Evolutionary conservation across 2,329 filamentous ascomycete genomes (phyloP), one percentile per base, ranked within the genome.

Genomic region (Tympanopsis confertula): DNA sequence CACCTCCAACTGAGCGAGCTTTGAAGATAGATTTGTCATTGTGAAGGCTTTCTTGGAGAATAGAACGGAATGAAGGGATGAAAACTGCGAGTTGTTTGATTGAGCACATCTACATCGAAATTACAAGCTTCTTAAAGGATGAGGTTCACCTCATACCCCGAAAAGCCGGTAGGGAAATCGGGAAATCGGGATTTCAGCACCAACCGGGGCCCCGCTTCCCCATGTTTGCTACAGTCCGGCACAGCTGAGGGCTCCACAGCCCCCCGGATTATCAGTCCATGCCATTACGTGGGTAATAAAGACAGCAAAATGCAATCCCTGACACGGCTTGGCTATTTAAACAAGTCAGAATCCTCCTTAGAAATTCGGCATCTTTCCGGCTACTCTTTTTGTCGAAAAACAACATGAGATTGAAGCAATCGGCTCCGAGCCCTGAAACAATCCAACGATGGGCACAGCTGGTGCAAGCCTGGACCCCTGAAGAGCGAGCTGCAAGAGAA

Each of bases 401-500:
- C n/a, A n/a, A n/a, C n/a, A n/a, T n/a, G n/a, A n/a, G n/a, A n/a
- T n/a, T n/a, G n/a, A n/a, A n/a, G n/a, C n/a, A n/a, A n/a, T n/a
- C n/a, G n/a, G n/a, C n/a, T n/a, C n/a, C n/a, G n/a, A n/a, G n/a
- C n/a, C n/a, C n/a, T n/a, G n/a, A n/a, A n/a, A n/a, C n/a, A n/a
- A n/a, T n/a, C n/a, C n/a, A n/a, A n/a, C n/a, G n/a, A n/a, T n/a
- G n/a, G n/a, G n/a, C n/a, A n/a, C n/a, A n/a, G n/a, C n/a, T n/a
- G n/a, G 47, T 51, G 4, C 39, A 44, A 10, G 26, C 41, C 5
- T 47, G 45, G 45, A 38, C 44, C 0, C 42, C 44, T 2, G 66
- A 68, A 39, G 57, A 69, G 40, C 57, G 66, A 14, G 40, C 47
- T 0, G 44, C 47, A 13, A 59, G 65, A 3, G 72, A 79, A 50